Evolutionary conservation across 345 rosid genomes (phyloP).

Genomic region (Corchorus olitorius): DNA sequence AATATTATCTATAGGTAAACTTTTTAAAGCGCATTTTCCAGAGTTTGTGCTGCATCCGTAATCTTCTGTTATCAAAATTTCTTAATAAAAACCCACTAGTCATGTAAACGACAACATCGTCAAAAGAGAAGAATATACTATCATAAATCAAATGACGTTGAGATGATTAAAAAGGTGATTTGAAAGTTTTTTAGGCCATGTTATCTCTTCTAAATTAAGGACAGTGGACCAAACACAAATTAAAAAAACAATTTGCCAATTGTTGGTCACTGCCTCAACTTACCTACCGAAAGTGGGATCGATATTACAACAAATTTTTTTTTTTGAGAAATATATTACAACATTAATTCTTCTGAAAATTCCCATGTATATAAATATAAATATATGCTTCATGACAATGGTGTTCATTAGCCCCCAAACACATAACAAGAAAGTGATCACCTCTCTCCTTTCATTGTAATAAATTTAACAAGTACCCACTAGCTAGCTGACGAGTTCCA

Average conservation of each 20-base stretch:
- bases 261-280: not conserved
- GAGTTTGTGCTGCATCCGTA: conserved; percentile 22
- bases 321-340: too few species aligned
- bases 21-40: conserved; percentile 5
- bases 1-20: not conserved
- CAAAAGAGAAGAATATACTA: not conserved
- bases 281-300: not conserved
- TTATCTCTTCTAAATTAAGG: not conserved
- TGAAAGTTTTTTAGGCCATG: conserved; percentile 18
- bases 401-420: not conserved
- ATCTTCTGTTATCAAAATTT: not conserved
- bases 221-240: not conserved
- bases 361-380: not conserved
- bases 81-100: conserved; percentile 13
- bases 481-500: not conserved
- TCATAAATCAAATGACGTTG: conserved; percentile 15
- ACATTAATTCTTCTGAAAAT: not conserved
- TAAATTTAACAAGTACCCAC: not conserved
- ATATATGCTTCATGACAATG: not conserved
- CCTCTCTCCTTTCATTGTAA: not conserved
- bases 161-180: conserved; percentile 5
- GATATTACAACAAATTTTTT: too few species aligned
- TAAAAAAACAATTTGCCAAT: not conserved
- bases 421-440: not conserved
- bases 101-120: not conserved